Base-by-base conservation (phyloP, 2,329 filamentous ascomycete genomes). In the Phaeosphaeria sp. region DNA sequence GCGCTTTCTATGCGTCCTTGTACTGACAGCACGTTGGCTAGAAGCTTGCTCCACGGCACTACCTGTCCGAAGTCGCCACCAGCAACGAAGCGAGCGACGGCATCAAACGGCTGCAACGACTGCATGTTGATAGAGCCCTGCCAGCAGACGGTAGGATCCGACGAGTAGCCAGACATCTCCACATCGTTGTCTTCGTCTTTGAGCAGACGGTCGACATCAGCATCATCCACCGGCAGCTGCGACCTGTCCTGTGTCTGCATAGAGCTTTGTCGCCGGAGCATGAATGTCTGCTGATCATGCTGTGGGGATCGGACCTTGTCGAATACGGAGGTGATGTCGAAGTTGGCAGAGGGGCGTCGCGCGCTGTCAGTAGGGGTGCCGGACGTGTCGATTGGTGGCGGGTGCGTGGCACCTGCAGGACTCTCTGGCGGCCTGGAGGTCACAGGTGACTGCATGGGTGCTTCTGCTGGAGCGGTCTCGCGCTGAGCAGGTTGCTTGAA, bases 191-290 rank as follows among this genome's bases (percentile, higher is more conserved):
- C 91, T 59, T 97, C 88, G 58, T 91, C 92, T 68, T 93, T 87
- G 7, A 98, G 85, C 66, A 99, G 82, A 42, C 92, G 87, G 74
- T 99, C 95, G 20, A 99, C 91, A 59, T 98, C 95, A 2, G 91
- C 86, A 75, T 99, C 94, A 15, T 91, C 87, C 17, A 87, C 90
- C 1, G 89, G 85, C 1, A 88, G 86, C 6, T 69, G 69, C 21
- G 69, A 64, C 51, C 81, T 77, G 15, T 80, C 74, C 43, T 78
- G 76, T 21, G 57, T 61, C 36, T 81, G 78, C 53, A 72, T 80
- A 67, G 63, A 81, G 77, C 69, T 84, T 79, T 73, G 47, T 83
- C 87, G 84, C 81, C 63, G 83, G 74, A 79, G 53, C 4, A 75
- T 46, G 77, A 82, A 75, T 42, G 82, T 78, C 74, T 59, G 80